These are phyloP conservation scores for Buxus sempervirens DNA, from an alignment of 164 flowering plant genomes.

Conservation along the genomic window DNA sequence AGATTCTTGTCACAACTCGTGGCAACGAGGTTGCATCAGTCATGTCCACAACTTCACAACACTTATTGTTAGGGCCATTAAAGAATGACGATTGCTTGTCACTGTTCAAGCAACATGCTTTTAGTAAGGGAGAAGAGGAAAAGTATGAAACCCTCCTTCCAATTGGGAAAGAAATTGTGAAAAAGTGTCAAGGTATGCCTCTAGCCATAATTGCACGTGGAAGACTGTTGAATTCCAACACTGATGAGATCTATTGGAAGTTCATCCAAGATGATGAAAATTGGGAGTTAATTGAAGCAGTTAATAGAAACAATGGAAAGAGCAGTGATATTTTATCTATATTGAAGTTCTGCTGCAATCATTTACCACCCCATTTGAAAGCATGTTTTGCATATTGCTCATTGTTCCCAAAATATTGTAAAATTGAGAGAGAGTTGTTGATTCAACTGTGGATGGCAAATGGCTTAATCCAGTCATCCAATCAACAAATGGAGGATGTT, in stretches of 20 bases:
- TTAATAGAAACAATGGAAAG: neutral
- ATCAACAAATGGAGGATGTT: neutral
- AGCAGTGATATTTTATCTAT: neutral
- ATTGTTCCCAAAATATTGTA: slow-evolving; percentile 7
- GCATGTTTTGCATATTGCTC: slow-evolving; percentile 20
- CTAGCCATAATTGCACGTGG: slow-evolving; percentile 18
- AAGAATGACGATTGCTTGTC: slow-evolving; percentile 17
- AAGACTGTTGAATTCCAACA: slow-evolving; percentile 13
- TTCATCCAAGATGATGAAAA: slow-evolving; percentile 12
- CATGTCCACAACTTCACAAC: neutral
- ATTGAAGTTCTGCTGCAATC: slow-evolving; percentile 16
- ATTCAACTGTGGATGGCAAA: slow-evolving; percentile 15
- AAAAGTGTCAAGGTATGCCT: slow-evolving; percentile 16
- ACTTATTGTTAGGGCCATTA: slow-evolving; percentile 3
- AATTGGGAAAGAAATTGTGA: slow-evolving; percentile 19
- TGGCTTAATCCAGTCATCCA: neutral
- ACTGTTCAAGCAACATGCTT: slow-evolving; percentile 14
- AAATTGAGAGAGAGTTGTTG: slow-evolving; percentile 7
- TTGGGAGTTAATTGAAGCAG: slow-evolving; percentile 9
- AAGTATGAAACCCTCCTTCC: slow-evolving; percentile 6
- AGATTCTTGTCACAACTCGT: slow-evolving; percentile 17
- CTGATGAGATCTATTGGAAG: slow-evolving; percentile 14
- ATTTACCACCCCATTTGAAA: slow-evolving; percentile 10
- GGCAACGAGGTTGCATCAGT: slow-evolving; percentile 14
- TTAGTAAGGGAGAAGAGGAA: neutral